Evolutionary conservation across 1,284 basidiomycete species (phyloP).

Genomic region (Trichosporon faecale): DNA sequence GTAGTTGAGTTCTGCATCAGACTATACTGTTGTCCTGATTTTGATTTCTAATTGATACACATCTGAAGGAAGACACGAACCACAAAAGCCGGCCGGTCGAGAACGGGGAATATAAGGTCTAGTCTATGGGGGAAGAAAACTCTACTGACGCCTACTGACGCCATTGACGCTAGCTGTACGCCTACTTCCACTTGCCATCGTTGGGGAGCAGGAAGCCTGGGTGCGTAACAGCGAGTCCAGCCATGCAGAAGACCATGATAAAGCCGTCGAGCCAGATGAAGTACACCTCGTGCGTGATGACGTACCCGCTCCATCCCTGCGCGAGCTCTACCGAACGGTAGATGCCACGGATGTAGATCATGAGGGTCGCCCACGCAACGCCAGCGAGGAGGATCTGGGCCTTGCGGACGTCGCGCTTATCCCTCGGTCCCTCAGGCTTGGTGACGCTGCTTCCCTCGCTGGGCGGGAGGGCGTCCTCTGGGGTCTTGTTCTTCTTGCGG

Average conservation of each 20-base stretch:
- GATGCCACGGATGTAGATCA: conserved; percentile 46
- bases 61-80: neutral
- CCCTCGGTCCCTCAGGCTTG: neutral
- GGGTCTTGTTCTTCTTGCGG: neutral
- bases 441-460: neutral
- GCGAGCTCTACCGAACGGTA: conserved; percentile 43
- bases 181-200: conserved; percentile 1
- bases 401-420: conserved; percentile 11
- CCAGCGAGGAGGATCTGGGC: conserved; percentile 32
- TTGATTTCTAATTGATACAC: neutral
- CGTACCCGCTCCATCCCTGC: conserved; percentile 35
- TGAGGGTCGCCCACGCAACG: conserved; percentile 36
- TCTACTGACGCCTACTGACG: neutral
- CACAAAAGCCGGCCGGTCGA: neutral
- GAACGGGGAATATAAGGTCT: neutral
- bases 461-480: neutral
- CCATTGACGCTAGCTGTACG: neutral
- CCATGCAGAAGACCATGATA: conserved; percentile 35
- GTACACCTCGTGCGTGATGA: conserved; percentile 34
- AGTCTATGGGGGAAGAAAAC: neutral
- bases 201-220: conserved; percentile 34
- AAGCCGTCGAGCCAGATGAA: conserved; percentile 41
- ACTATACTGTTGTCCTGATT: neutral
- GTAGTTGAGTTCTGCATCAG: neutral
- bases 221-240: conserved; percentile 28